Conservation (phyloP, 2,329 filamentous ascomycete species). For the Beauveria sp. region DNA sequence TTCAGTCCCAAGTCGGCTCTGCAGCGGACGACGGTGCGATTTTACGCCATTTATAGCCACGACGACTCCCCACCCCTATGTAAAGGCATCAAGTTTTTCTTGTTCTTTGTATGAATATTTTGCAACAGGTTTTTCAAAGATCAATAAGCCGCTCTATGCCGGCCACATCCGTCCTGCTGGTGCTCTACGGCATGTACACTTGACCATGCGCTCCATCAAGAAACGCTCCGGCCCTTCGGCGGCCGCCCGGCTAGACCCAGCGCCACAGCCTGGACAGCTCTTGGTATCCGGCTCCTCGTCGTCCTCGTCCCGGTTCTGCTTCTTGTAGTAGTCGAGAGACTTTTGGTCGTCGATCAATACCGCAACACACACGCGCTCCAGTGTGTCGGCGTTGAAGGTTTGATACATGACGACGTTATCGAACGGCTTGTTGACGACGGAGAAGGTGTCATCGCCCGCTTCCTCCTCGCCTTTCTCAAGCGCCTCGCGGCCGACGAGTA, state of each 20-base stretch:
- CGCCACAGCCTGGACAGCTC: constrained; percentile 1
- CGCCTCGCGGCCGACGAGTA: constrained; percentile 13
- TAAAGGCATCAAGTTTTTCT: not conserved
- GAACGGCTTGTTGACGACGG: constrained; percentile 14
- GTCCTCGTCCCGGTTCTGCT: constrained; percentile 8
- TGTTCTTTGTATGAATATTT: not conserved
- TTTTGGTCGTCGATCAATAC: constrained; percentile 11
- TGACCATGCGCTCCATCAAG: not conserved
- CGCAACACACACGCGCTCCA: constrained; percentile 12
- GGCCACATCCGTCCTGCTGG: not conserved
- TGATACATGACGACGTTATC: constrained; percentile 13
- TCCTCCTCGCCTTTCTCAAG: constrained; percentile 8
- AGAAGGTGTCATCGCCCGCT: constrained; percentile 13
- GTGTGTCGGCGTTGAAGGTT: constrained; percentile 13
- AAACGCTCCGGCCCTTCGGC: not conserved
- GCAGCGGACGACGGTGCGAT: too few species aligned
- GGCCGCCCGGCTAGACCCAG: not conserved
- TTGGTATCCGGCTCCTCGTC: not conserved
- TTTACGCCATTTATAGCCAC: too few species aligned
- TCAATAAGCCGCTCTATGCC: not conserved
- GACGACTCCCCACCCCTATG: not conserved
- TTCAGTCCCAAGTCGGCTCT: too few species aligned
- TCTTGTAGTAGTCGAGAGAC: constrained; percentile 9
- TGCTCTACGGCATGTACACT: not conserved
- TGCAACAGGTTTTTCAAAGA: not conserved